Percentiles rank a stretch among this genome's conserved stretches.
Conservation (phyloP, 1,139 yeast genomes). For the Candida gigantensis region DNA sequence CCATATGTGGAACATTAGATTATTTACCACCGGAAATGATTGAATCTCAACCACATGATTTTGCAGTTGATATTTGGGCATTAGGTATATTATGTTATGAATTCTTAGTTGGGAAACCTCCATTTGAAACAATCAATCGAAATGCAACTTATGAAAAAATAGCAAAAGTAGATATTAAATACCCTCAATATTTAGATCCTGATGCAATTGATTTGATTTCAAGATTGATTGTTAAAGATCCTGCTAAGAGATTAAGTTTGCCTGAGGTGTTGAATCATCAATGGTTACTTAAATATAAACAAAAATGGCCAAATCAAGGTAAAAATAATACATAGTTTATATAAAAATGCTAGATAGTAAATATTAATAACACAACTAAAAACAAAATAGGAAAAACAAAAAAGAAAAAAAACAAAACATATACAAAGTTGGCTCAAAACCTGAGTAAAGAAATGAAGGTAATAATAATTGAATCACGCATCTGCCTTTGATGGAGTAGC, state of each 20-base stretch:
- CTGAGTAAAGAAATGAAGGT: too few species aligned
- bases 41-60: slow-evolving; percentile 77
- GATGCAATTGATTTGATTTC: slow-evolving; percentile 80
- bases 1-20: slow-evolving; percentile 94
- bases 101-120: slow-evolving; percentile 84
- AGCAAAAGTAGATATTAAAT: slow-evolving; percentile 68
- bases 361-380: not conserved
- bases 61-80: slow-evolving; percentile 88
- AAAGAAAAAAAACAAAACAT: slow-evolving; percentile 1
- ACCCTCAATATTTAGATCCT: slow-evolving; percentile 67
- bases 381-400: not conserved
- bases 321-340: slow-evolving; percentile 1
- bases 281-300: slow-evolving; percentile 72
- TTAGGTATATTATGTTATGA: slow-evolving; percentile 87
- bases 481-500: slow-evolving; percentile 5
- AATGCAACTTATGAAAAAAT: slow-evolving; percentile 79
- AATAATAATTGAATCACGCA: too few species aligned
- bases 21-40: slow-evolving; percentile 96
- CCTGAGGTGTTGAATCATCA: slow-evolving; percentile 71
- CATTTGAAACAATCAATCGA: slow-evolving; percentile 81
- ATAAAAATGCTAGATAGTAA: slow-evolving; percentile 1
- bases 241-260: slow-evolving; percentile 63
- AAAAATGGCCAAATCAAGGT: slow-evolving; percentile 36
- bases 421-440: too few species aligned
- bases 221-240: slow-evolving; percentile 62